These are phyloP conservation scores for Emmonsia crescens DNA, from an alignment of 2,329 filamentous ascomycete genomes.

Conservation along the genomic window DNA sequence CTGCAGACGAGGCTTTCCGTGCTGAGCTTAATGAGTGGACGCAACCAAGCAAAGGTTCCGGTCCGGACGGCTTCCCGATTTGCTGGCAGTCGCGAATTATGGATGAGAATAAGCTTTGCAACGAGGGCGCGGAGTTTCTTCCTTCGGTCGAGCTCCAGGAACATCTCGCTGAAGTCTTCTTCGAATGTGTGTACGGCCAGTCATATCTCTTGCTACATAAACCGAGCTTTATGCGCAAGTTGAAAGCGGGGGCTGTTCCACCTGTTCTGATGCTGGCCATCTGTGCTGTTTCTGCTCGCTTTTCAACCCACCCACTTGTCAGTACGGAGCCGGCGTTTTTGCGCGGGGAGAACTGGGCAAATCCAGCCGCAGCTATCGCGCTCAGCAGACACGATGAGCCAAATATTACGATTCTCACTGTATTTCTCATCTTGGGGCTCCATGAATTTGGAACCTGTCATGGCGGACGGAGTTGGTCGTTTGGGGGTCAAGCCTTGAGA, in stretches of 20 bases:
- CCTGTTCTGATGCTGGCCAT: slow-evolving; percentile 89
- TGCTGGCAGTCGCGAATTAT: slow-evolving; percentile 50
- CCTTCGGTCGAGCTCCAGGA: slow-evolving; percentile 83
- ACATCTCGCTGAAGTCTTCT: slow-evolving; percentile 87
- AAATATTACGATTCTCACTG: slow-evolving; percentile 90
- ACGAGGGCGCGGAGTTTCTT: slow-evolving; percentile 71
- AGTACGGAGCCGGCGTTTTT: slow-evolving; percentile 68
- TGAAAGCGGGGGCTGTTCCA: slow-evolving; percentile 64
- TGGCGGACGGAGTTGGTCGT: slow-evolving; percentile 88
- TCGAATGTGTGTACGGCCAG: slow-evolving; percentile 91
- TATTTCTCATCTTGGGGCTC: slow-evolving; percentile 74
- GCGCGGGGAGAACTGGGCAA: slow-evolving; percentile 84
- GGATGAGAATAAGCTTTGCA: slow-evolving; percentile 66
- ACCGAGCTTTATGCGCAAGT: slow-evolving; percentile 86
- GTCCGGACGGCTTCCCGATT: slow-evolving; percentile 41
- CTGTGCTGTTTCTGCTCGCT: slow-evolving; percentile 88
- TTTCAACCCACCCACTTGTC: slow-evolving; percentile 77
- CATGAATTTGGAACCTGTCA: slow-evolving; percentile 97
- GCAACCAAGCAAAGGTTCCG: slow-evolving; percentile 42
- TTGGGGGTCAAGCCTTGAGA: slow-evolving; percentile 86
- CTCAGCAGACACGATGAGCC: slow-evolving; percentile 83
- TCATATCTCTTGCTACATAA: slow-evolving; percentile 92
- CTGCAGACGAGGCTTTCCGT: slow-evolving; percentile 77
- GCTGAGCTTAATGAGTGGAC: slow-evolving; percentile 74
- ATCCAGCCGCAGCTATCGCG: slow-evolving; percentile 75